These are phyloP conservation scores for Xylaria cubensis DNA, from an alignment of 495 filamentous ascomycete species.

Conservation along the genomic window DNA sequence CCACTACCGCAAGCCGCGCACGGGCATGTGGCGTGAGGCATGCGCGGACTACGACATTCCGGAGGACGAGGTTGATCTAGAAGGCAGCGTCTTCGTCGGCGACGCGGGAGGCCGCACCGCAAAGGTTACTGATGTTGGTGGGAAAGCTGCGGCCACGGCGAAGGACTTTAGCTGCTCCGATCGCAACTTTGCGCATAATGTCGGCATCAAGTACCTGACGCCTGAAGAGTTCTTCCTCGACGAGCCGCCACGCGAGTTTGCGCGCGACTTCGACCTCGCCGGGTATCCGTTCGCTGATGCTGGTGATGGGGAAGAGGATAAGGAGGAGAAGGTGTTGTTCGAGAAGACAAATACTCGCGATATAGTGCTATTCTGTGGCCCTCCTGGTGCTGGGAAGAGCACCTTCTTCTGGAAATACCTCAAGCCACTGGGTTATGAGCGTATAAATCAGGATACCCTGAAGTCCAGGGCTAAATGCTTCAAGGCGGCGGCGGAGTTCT, in stretches of 20 bases:
- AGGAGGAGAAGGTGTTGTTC: constrained; percentile 51
- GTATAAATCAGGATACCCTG: constrained; percentile 90
- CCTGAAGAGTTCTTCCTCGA: constrained; percentile 91
- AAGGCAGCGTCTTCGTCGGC: constrained; percentile 82
- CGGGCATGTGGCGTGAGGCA: constrained; percentile 89
- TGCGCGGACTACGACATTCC: constrained; percentile 74
- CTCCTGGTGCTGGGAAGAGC: constrained; percentile 88
- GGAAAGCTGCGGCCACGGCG: constrained; percentile 27
- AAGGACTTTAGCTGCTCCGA: constrained; percentile 79
- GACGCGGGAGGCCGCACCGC: constrained; percentile 73
- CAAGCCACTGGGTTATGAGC: constrained; percentile 78
- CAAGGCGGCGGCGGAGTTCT: constrained; percentile 70
- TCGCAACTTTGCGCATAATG: constrained; percentile 82
- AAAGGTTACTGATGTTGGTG: constrained; percentile 31
- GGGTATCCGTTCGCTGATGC: constrained; percentile 41
- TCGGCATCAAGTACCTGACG: constrained; percentile 78
- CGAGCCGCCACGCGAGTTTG: constrained; percentile 65
- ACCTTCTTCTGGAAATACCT: constrained; percentile 85
- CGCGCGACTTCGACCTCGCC: constrained; percentile 68
- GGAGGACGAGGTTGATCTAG: constrained; percentile 67
- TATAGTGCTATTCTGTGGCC: constrained; percentile 84
- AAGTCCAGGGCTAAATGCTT: constrained; percentile 82
- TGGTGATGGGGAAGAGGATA: constrained; percentile 24
- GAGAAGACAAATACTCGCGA: constrained; percentile 71
- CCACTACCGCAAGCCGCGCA: constrained; percentile 82